Base-by-base conservation (phyloP, 495 filamentous ascomycete species). In the Neurospora sp. region DNA sequence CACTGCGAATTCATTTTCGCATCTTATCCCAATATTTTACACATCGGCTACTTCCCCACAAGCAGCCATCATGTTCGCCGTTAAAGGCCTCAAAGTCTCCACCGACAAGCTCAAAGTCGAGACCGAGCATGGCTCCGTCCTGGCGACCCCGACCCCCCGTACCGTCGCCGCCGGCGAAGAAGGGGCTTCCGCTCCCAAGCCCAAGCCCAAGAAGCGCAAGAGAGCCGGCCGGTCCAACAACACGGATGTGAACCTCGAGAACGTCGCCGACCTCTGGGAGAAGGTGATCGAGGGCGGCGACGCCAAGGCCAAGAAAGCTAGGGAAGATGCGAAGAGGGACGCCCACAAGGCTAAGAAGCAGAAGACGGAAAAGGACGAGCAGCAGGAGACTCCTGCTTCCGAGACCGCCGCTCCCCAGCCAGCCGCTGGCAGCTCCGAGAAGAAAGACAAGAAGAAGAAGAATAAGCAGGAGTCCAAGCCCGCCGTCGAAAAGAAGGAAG, bases 81-180 rank as follows among this genome's bases (percentile, higher is more conserved):
- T 98, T 70, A 92, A 92, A 74, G 96, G 95, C 74, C 97, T 94
- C 92, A 91, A 92, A 27, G 84, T 98, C 37, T 86, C 92, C 73
- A 86, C 89, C 70, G 86, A 88, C 75, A 84, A 83, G 68, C 87
- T 94, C 69, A 93, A 91, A 81, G 80, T 88, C 31, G 94, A 97
- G 82, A 86, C 82, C 39, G 85, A 88, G 22, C 53, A 61, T 61
- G 53, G 53, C 53, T 61, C 53, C 20, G 75, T 68, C 41, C 68
- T 61, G 61, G 75, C 69, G 70, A 73, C 53, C 12, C 53, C 22
- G 14, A 31, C 5, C 0, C 22, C 53, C 53, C 53, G 53, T 35
- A 61, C 53, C 22, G 22, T 61, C 53, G 53, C 53, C 53, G 53
- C 53, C 71, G 74, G 70, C 14, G 40, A 81, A 40, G 46, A 71